Conservation (phyloP, 345 rosid genomes). For the sweet orange (Citrus sinensis) region DNA sequence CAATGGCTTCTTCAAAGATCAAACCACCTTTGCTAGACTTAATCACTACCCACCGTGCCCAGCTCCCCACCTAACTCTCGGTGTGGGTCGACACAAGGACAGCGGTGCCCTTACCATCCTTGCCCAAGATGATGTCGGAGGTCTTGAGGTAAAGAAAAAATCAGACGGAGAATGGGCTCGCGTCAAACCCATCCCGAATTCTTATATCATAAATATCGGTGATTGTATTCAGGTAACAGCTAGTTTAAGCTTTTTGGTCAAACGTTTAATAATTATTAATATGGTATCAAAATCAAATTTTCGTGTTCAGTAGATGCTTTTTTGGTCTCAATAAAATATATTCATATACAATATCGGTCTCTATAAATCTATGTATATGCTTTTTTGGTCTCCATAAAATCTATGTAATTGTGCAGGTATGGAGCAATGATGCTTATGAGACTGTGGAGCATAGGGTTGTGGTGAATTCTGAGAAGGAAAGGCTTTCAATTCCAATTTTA, state of each 20-base stretch:
- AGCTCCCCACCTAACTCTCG: conserved; percentile 30
- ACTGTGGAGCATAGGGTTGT: conserved; percentile 48
- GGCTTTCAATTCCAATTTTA: conserved; percentile 44
- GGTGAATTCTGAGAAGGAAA: conserved; percentile 42
- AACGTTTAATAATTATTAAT: neutral
- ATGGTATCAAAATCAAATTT: neutral
- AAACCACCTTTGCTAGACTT: conserved; percentile 22
- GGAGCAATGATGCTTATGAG: conserved; percentile 46
- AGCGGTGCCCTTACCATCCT: conserved; percentile 28
- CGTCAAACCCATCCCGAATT: conserved; percentile 16
- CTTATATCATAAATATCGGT: conserved; percentile 8
- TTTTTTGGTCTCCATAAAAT: neutral
- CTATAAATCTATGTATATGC: no score
- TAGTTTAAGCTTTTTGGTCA: neutral
- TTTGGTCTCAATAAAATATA: neutral
- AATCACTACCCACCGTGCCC: conserved; percentile 43
- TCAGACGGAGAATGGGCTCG: conserved; percentile 31
- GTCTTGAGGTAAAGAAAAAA: conserved; percentile 32
- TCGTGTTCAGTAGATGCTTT: neutral
- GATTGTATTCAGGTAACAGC: conserved; percentile 23
- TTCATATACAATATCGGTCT: no score
- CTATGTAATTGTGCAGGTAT: conserved; percentile 26
- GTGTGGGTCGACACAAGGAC: conserved; percentile 33
- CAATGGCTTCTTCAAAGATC: conserved; percentile 27
- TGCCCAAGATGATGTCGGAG: conserved; percentile 35